Evolutionary conservation across 2,329 filamentous ascomycete species (phyloP), one percentile per base, ranked within the genome.

Genomic region (Penicillium sp.): DNA sequence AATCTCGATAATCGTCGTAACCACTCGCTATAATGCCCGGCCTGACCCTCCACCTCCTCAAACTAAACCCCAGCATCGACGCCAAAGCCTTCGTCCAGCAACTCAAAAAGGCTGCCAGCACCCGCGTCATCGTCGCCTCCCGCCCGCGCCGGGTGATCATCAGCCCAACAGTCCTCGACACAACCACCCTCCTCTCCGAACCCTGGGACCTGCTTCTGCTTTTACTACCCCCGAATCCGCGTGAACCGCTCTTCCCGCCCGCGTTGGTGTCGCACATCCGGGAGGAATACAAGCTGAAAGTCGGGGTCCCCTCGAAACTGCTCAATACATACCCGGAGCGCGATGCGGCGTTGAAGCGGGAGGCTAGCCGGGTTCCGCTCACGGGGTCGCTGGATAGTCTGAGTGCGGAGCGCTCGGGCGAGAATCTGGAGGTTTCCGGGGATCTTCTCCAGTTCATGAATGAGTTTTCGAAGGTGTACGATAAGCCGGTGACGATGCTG

Each of bases 401-500:
- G 0, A 64, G 63, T 29, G 38, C 79, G 63, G 51, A 73, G 45
- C n/a, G 61, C 3, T 67, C 69, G 1, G 75, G 79, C 1, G 83
- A 88, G 71, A 80, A 81, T 21, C 79, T 89, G 0, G 86, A 88
- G 68, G 72, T 88, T 8, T 83, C 82, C 17, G 70, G 79, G 0
- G 81, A 84, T 3, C 71, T 89, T 0, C 69, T 79, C 13, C 45
- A 68, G 0, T 89, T 86, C 82, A 84, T 87, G 71, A 62, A 68
- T 13, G 38, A 63, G 15, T 66, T 78, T 23, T 66, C 21, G 52
- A 64, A 38, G 61, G 65, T 69, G 69, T 71, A 75, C 72, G 56
- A 71, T 7, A 82, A 69, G 2, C 75, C 87, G 0, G 83, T 89
- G 1, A 85, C 84, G 1, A 90, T 89, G 87, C 78, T 89, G 45